phyloP scores from a whole-genome alignment of 768 basidiomycete species.

The Trametes cingulata region DNA sequence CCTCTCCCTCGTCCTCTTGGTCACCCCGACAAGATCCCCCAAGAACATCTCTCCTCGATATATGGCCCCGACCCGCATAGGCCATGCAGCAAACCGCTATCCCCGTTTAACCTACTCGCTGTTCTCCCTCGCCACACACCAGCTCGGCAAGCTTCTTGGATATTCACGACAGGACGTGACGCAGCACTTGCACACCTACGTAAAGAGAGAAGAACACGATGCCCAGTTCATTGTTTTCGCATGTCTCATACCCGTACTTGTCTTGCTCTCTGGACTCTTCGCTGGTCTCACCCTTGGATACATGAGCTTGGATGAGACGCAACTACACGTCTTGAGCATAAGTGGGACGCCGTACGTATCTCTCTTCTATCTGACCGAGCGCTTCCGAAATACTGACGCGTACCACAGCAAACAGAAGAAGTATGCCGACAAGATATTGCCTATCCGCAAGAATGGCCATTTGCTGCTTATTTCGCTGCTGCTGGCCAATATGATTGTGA shows the following conservation, averaged over 20 bases:
- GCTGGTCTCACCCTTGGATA: slow-evolving; percentile 86
- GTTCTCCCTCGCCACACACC: slow-evolving; percentile 18
- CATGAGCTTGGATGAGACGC: slow-evolving; percentile 87
- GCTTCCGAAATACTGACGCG: not conserved
- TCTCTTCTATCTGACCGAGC: not conserved
- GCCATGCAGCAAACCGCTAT: slow-evolving; percentile 15
- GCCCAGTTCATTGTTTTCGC: slow-evolving; percentile 41
- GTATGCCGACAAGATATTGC: slow-evolving; percentile 78
- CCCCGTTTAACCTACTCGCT: slow-evolving; percentile 21
- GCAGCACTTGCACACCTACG: slow-evolving; percentile 28
- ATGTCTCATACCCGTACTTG: slow-evolving; percentile 73
- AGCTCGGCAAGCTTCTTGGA: slow-evolving; percentile 12
- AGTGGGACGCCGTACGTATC: slow-evolving; percentile 72
- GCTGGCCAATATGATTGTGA: slow-evolving; percentile 86
- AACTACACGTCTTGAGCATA: slow-evolving; percentile 79
- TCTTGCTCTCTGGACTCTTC: slow-evolving; percentile 76
- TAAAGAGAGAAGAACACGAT: slow-evolving; percentile 30
- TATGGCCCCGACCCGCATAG: slow-evolving; percentile 18
- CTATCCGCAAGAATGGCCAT: slow-evolving; percentile 79
- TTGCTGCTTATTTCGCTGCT: slow-evolving; percentile 77
- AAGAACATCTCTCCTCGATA: not conserved
- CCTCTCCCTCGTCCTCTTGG: not conserved
- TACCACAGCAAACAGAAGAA: slow-evolving; percentile 62
- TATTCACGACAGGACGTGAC: slow-evolving; percentile 11
- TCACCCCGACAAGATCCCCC: not conserved